Conservation (phyloP, 768 basidiomycete genomes). For the Tephrocybe rancida region DNA sequence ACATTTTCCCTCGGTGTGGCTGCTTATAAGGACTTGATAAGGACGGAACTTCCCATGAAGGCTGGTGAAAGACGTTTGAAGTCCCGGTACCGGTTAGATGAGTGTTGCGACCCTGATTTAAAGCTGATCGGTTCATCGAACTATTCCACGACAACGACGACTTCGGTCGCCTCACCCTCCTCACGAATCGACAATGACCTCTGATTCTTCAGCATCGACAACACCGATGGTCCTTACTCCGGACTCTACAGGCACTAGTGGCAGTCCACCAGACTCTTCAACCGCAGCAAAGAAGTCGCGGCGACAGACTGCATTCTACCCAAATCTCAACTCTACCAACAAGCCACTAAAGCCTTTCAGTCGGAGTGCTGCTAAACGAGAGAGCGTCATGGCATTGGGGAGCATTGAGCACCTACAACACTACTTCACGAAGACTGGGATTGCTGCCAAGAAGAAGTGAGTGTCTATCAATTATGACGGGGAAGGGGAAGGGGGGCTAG, state of each 20-base stretch:
- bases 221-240: constrained; percentile 62
- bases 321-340: constrained; percentile 67
- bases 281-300: constrained; percentile 49
- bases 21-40: too few relatives aligned
- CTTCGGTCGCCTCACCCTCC: not conserved
- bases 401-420: constrained; percentile 96
- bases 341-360: constrained; percentile 87
- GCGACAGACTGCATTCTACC: constrained; percentile 78
- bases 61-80: too few relatives aligned
- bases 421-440: constrained; percentile 90
- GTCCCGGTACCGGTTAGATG: too few relatives aligned
- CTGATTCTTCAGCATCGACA: constrained; percentile 47
- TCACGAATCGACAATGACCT: constrained; percentile 28
- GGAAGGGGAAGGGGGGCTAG: too few relatives aligned
- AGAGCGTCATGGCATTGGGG: constrained; percentile 93
- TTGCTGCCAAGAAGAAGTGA: constrained; percentile 73
- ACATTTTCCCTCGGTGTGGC: too few relatives aligned
- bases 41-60: too few relatives aligned
- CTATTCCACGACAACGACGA: constrained; percentile 9
- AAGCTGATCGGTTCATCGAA: too few relatives aligned
- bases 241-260: constrained; percentile 51
- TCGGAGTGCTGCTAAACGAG: constrained; percentile 88
- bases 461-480: constrained; percentile 36
- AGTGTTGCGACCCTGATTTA: too few relatives aligned
- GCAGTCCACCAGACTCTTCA: constrained; percentile 25